A percentile compares a stretch with the other conserved stretches of the same genome.
Evolutionary conservation across 129 eudicot species (phyloP).

Genomic region (Saussurea involucrata): DNA sequence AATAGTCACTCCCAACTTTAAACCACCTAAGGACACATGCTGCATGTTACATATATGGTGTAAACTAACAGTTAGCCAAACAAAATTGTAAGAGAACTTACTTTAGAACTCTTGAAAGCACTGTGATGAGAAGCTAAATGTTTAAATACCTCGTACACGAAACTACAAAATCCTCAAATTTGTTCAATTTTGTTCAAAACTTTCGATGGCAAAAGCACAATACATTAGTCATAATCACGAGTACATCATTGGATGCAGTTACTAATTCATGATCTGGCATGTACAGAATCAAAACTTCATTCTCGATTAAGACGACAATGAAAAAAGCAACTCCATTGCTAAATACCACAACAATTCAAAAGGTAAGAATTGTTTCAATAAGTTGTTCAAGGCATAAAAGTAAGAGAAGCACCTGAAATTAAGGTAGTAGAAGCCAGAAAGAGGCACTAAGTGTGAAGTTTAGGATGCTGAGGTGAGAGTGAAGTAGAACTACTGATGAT

Average conservation of each 20-base stretch:
- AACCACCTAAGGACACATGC: neutral
- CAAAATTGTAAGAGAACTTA: neutral
- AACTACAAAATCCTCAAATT: neutral
- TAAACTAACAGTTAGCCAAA: neutral
- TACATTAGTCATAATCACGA: neutral
- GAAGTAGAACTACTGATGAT: neutral
- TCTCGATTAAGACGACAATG: neutral
- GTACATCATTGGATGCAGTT: too few species aligned
- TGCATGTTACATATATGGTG: neutral
- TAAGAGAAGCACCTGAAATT: neutral
- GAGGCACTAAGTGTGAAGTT: neutral
- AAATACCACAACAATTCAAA: slow-evolving; percentile 1
- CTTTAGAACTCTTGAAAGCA: neutral
- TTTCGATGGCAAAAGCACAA: neutral
- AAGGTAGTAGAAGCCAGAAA: neutral
- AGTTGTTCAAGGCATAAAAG: neutral
- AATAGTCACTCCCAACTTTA: neutral
- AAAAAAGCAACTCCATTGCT: neutral
- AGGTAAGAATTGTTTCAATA: neutral
- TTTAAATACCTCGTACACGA: neutral
- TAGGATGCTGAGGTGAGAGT: neutral
- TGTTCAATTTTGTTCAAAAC: neutral
- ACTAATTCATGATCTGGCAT: too few species aligned
- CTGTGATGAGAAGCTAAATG: neutral
- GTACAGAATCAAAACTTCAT: too few species aligned